Conservation (phyloP, 1,284 basidiomycete genomes). For the Gomphus bonarii region DNA sequence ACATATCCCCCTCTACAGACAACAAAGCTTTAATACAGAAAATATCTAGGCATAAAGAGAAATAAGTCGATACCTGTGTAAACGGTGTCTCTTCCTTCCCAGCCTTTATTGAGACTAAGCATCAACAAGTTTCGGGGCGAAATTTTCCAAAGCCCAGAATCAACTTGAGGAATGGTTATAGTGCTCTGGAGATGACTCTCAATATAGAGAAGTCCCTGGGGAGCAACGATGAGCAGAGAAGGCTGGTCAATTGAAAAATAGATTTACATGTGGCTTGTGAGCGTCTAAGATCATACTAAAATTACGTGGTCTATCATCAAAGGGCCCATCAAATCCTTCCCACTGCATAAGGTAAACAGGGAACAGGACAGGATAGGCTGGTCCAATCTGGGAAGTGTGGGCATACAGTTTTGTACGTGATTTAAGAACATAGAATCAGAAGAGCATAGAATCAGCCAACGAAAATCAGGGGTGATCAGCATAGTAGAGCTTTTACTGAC, state of each 20-base stretch:
- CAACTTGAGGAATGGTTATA: neutral
- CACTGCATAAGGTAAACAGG: constrained; percentile 31
- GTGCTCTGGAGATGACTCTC: neutral
- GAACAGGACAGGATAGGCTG: constrained; percentile 33
- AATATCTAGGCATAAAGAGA: neutral
- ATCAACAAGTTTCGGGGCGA: neutral
- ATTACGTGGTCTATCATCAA: neutral
- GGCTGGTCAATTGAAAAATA: neutral
- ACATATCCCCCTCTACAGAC: neutral
- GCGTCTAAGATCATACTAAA: neutral
- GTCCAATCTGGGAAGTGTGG: constrained; percentile 7
- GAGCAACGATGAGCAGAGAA: neutral
- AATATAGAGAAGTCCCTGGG: neutral
- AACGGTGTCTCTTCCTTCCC: neutral
- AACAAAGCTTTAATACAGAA: neutral
- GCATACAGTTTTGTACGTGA: too few relatives aligned
- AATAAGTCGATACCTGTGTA: neutral
- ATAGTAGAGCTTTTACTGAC: neutral
- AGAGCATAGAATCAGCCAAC: neutral
- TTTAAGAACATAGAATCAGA: neutral
- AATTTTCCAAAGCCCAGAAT: neutral
- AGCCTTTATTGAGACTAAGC: neutral
- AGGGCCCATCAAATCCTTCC: neutral
- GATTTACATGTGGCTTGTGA: neutral
- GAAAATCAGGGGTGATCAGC: neutral